phyloP scores from a whole-genome alignment of 2,329 filamentous ascomycete species.

The Sphaceloma murrayae region DNA sequence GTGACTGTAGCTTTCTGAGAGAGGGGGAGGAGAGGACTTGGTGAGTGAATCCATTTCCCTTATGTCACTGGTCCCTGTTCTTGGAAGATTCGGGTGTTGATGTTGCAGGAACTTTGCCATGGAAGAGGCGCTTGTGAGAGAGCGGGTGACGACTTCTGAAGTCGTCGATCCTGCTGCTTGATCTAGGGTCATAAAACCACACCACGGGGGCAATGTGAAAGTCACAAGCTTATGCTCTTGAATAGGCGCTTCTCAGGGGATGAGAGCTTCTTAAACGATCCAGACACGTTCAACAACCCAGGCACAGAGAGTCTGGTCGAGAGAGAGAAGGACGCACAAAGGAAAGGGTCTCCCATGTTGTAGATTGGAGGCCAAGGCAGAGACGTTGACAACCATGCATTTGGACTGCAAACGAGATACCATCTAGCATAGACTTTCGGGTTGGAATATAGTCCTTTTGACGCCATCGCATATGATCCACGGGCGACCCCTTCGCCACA shows the following conservation, averaged over 20 bases:
- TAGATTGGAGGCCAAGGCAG: background rate
- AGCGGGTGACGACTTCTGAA: slow-evolving; percentile 1
- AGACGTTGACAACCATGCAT: slow-evolving; percentile 16
- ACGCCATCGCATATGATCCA: slow-evolving; percentile 17
- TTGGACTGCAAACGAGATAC: slow-evolving; percentile 14
- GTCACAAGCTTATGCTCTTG: slow-evolving; percentile 2
- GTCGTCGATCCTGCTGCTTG: background rate
- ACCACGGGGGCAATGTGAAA: background rate
- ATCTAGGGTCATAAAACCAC: background rate
- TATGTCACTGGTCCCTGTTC: slow-evolving; percentile 16
- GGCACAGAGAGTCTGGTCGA: slow-evolving; percentile 12
- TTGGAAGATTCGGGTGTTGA: slow-evolving; percentile 14
- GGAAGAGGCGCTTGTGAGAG: slow-evolving; percentile 19
- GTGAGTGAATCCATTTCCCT: slow-evolving; percentile 42
- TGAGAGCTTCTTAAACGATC: slow-evolving; percentile 43
- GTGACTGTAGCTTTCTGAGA: slow-evolving; percentile 73
- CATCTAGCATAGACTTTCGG: slow-evolving; percentile 16
- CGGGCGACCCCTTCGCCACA: background rate
- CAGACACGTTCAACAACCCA: slow-evolving; percentile 31
- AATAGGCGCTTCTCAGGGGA: slow-evolving; percentile 48
- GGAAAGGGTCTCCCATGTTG: slow-evolving; percentile 4
- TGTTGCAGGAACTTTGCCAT: slow-evolving; percentile 28
- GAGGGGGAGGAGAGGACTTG: slow-evolving; percentile 81
- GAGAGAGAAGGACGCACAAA: slow-evolving; percentile 7
- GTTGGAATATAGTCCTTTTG: slow-evolving; percentile 16